Evolutionary conservation across 2,329 filamentous ascomycete genomes (phyloP).

Genomic region (Colletotrichum navitas): DNA sequence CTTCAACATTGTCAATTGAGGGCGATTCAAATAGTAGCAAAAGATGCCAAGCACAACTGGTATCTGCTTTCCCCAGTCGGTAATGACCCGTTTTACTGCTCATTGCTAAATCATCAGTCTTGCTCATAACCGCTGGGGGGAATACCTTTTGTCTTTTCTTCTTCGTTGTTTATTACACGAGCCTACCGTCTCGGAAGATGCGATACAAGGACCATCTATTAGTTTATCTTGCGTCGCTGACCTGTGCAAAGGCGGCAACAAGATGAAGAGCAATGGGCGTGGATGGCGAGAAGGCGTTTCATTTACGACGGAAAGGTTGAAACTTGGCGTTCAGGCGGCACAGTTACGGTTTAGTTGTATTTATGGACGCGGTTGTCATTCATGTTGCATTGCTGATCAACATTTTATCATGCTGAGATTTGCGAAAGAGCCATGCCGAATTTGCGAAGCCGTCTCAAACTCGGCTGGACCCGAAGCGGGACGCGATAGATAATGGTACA

Average conservation of each 20-base stretch:
- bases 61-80: not conserved
- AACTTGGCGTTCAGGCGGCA: constrained; percentile 42
- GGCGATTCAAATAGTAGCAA: too few relatives aligned
- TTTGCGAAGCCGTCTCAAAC: constrained; percentile 42
- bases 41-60: not conserved
- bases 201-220: constrained; percentile 16
- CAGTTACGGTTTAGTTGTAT: constrained; percentile 43
- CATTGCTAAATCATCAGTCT: constrained; percentile 8
- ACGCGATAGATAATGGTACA: constrained; percentile 44
- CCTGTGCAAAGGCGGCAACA: constrained; percentile 19
- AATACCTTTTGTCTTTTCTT: not conserved
- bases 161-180: not conserved
- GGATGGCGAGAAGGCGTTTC: constrained; percentile 37
- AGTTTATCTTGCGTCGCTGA: constrained; percentile 5
- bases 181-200: not conserved
- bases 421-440: constrained; percentile 42
- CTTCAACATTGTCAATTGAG: not conserved
- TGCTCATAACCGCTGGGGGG: not conserved
- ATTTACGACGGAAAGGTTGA: constrained; percentile 38
- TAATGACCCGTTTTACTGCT: not conserved
- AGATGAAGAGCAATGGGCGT: constrained; percentile 23
- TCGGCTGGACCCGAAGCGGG: constrained; percentile 41
- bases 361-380: constrained; percentile 43
- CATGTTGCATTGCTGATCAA: constrained; percentile 43
- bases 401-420: constrained; percentile 43